Base-by-base conservation (phyloP, 2,329 filamentous ascomycete species). In the Cercospora sojina region DNA sequence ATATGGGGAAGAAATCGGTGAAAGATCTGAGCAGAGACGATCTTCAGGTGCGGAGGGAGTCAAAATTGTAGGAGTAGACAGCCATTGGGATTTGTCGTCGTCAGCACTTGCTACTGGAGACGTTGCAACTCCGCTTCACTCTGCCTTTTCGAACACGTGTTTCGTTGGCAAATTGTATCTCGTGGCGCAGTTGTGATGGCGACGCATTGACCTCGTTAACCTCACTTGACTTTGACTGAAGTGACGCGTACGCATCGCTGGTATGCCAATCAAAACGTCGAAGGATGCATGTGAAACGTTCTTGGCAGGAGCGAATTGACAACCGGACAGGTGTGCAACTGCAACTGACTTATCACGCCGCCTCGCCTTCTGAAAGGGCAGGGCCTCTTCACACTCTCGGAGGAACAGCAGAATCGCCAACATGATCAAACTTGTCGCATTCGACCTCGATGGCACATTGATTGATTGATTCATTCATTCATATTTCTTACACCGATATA, bases 361-460 rank as follows among this genome's bases (percentile, higher is more conserved):
- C n/a, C n/a, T n/a, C n/a, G n/a, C n/a, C n/a, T n/a, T n/a, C n/a
- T n/a, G n/a, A n/a, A n/a, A n/a, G n/a, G n/a, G n/a, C n/a, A n/a
- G n/a, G n/a, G n/a, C n/a, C n/a, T n/a, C n/a, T n/a, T n/a, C n/a
- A n/a, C n/a, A n/a, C n/a, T n/a, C n/a, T n/a, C n/a, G n/a, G n/a
- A n/a, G n/a, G n/a, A n/a, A n/a, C n/a, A n/a, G n/a, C n/a, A n/a
- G 10, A 25, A 25, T 4, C 47, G 47, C 25, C 31, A 70, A 56
- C 57, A 78, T 78, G 77, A 77, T 78, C 60, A 68, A 70, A 18
- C 75, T 79, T 55, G 74, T 79, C 35, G 78, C 77, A 20, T 79
- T 79, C 62, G 78, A 79, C 62, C 76, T 79, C 53, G 78, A 79
- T 64, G 78, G 77, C 56, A 79, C 77, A 6, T 76, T 79, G n/a